Evolutionary conservation across 495 filamentous ascomycete species (phyloP).

Genomic region (Penicillium parvum): DNA sequence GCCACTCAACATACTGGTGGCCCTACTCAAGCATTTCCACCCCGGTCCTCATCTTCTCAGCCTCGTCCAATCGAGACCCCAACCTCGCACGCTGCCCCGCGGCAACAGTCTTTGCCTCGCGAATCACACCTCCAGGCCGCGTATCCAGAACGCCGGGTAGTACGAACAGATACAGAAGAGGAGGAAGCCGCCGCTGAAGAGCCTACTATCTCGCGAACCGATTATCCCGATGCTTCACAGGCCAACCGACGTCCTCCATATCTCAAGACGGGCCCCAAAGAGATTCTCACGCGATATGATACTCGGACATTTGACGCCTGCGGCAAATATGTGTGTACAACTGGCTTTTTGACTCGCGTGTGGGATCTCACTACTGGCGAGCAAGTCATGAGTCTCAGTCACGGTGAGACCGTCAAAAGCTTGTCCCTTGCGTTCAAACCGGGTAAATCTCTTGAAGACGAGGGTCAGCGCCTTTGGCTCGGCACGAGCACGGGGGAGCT

Average conservation of each 20-base stretch:
- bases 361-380: constrained; percentile 85
- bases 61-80: constrained; percentile 11
- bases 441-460: constrained; percentile 63
- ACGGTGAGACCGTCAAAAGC: constrained; percentile 72
- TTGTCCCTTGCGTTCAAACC: constrained; percentile 85
- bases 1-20: constrained; percentile 8
- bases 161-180: constrained; percentile 24
- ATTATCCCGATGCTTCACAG: constrained; percentile 81
- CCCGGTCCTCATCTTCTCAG: constrained; percentile 14
- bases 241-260: constrained; percentile 80
- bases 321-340: constrained; percentile 82
- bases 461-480: constrained; percentile 84
- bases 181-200: constrained; percentile 33
- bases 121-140: constrained; percentile 20
- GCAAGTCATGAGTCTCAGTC: constrained; percentile 70
- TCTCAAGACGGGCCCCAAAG: constrained; percentile 60
- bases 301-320: constrained; percentile 80
- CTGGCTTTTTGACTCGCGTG: constrained; percentile 74
- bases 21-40: constrained; percentile 14
- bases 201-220: constrained; percentile 31
- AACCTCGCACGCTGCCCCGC: constrained; percentile 16
- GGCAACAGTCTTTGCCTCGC: constrained; percentile 31
- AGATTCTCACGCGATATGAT: constrained; percentile 82
- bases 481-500: constrained; percentile 84
- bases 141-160: constrained; percentile 20